phyloP scores from a whole-genome alignment of 495 filamentous ascomycete genomes.

The Collariella sp. region DNA sequence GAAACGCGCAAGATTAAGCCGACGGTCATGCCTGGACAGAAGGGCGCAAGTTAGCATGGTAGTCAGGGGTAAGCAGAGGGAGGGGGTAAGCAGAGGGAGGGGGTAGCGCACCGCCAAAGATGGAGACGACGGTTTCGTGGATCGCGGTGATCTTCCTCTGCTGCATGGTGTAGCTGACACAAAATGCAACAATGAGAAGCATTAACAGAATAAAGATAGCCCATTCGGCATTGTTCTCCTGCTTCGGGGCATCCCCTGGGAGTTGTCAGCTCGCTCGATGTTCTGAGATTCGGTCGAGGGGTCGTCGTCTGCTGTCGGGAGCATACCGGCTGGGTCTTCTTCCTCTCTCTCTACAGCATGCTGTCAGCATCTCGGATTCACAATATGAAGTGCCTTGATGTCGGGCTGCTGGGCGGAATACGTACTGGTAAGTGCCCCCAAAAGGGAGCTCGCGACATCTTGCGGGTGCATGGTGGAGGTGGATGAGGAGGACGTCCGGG shows the following conservation, averaged over 20 bases:
- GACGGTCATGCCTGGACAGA: conserved; percentile 75
- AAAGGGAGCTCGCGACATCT: conserved; percentile 31
- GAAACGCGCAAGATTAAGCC: conserved; percentile 80
- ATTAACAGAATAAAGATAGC: conserved; percentile 92
- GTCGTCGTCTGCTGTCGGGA: background rate
- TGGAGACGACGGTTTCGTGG: conserved; percentile 95
- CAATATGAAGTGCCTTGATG: too few relatives aligned
- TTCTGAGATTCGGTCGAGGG: background rate
- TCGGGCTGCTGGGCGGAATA: too few relatives aligned
- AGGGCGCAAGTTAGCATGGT: conserved; percentile 6
- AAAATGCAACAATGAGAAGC: conserved; percentile 86
- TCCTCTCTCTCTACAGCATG: conserved; percentile 41
- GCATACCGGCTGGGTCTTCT: conserved; percentile 43
- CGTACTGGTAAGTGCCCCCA: conserved; percentile 39
- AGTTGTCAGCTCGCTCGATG: conserved; percentile 13
- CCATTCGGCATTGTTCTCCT: conserved; percentile 93
- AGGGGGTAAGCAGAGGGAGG: background rate
- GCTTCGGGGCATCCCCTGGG: conserved; percentile 48
- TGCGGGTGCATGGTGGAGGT: conserved; percentile 23
- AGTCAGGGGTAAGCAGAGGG: background rate
- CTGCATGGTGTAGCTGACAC: conserved; percentile 93
- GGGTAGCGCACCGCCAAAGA: conserved; percentile 73
- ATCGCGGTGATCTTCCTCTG: conserved; percentile 92
- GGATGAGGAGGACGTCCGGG: background rate
- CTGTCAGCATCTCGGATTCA: conserved; percentile 16